phyloP scores from a whole-genome alignment of 1,284 basidiomycete genomes.

The Leccinum huronense region DNA sequence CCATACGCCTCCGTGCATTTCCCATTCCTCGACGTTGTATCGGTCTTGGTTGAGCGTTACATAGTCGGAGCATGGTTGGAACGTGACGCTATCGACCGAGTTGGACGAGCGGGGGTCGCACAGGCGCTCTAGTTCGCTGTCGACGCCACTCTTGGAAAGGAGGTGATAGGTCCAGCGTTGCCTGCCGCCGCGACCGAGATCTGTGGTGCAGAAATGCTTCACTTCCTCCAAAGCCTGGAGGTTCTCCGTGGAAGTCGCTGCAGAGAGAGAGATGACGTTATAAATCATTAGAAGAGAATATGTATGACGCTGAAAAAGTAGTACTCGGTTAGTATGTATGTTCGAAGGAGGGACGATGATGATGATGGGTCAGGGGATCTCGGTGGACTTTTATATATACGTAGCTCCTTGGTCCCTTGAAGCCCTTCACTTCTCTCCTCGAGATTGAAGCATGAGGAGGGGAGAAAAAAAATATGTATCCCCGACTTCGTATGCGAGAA shows the following conservation, averaged over 20 bases:
- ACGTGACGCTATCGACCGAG: slow-evolving; percentile 49
- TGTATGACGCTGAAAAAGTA: slow-evolving; percentile 6
- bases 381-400: slow-evolving; percentile 30
- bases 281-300: slow-evolving; percentile 33
- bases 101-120: slow-evolving; percentile 39
- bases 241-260: slow-evolving; percentile 49
- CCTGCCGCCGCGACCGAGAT: slow-evolving; percentile 54
- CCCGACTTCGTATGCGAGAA: slow-evolving; percentile 21
- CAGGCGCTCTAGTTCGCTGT: slow-evolving; percentile 45
- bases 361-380: slow-evolving; percentile 16
- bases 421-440: slow-evolving; percentile 11
- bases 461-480: slow-evolving; percentile 2
- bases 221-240: slow-evolving; percentile 52
- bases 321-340: slow-evolving; percentile 8
- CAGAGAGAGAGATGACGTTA: slow-evolving; percentile 40
- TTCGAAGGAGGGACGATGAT: slow-evolving; percentile 17
- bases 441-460: slow-evolving; percentile 21
- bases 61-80: slow-evolving; percentile 59
- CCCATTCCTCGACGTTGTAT: slow-evolving; percentile 53
- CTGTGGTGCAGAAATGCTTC: slow-evolving; percentile 51
- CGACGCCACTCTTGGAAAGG: slow-evolving; percentile 47
- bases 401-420: slow-evolving; percentile 1
- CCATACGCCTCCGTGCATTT: slow-evolving; percentile 54
- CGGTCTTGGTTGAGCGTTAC: slow-evolving; percentile 55
- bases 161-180: slow-evolving; percentile 56